These are phyloP conservation scores for Geopyxis carbonaria DNA, from an alignment of 495 filamentous ascomycete genomes.

Conservation along the genomic window DNA sequence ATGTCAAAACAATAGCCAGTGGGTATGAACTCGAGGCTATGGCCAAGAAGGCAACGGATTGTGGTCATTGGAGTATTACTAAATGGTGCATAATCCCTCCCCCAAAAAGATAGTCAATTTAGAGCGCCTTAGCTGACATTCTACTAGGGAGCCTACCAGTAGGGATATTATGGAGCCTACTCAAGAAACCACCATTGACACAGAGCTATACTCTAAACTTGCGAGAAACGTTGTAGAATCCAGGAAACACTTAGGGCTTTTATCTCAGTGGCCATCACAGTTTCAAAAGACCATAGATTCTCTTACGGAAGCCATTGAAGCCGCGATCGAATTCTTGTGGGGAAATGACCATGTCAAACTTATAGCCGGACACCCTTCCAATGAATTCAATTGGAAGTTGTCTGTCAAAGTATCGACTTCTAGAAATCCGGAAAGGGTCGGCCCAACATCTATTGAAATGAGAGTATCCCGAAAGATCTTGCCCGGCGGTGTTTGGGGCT, in stretches of 20 bases:
- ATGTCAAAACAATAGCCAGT: background rate
- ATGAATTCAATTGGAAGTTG: slow-evolving; percentile 8
- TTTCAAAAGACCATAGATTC: slow-evolving; percentile 4
- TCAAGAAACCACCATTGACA: no score
- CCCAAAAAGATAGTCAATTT: no score
- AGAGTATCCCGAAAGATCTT: slow-evolving; percentile 1
- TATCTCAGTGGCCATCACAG: slow-evolving; percentile 8
- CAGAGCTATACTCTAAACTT: no score
- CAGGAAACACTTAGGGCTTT: slow-evolving; percentile 5
- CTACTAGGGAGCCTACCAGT: no score
- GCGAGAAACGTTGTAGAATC: slow-evolving; percentile 1
- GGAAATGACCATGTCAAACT: background rate
- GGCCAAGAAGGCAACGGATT: background rate
- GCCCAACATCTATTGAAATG: background rate
- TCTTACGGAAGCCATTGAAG: slow-evolving; percentile 4
- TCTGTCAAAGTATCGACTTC: slow-evolving; percentile 1
- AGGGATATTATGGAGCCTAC: no score
- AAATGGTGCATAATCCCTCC: no score
- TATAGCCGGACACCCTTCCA: background rate
- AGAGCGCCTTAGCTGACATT: no score
- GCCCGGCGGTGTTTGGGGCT: slow-evolving; percentile 6
- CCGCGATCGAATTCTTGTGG: slow-evolving; percentile 9
- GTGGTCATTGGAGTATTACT: slow-evolving; percentile 8
- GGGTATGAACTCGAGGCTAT: slow-evolving; percentile 1
- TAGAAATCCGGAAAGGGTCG: background rate